Percentiles rank a stretch among this genome's conserved stretches.
These are phyloP conservation scores for Seiridium cupressi DNA, from an alignment of 2,329 filamentous ascomycete species.

Conservation along the genomic window DNA sequence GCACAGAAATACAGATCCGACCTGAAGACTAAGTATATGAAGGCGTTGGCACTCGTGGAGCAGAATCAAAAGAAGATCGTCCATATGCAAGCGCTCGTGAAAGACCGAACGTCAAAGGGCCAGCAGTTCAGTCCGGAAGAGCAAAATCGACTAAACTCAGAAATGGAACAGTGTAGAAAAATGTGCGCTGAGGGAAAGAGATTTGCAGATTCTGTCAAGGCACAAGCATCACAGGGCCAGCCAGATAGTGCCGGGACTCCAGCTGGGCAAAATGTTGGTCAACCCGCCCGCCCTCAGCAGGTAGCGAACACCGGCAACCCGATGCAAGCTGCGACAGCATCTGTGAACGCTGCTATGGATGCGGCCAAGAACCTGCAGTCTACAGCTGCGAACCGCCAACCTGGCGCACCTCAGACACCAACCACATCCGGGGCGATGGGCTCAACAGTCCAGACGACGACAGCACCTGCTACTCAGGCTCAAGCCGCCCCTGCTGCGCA, in stretches of 20 bases:
- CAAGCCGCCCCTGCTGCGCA: constrained; percentile 19
- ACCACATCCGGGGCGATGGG: constrained; percentile 12
- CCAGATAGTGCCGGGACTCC: constrained; percentile 1
- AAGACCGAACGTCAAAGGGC: constrained; percentile 23
- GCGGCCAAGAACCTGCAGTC: constrained; percentile 29
- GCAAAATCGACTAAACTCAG: not conserved
- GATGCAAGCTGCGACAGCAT: constrained; percentile 29
- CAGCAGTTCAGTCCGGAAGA: constrained; percentile 19
- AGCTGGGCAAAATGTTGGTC: constrained; percentile 8
- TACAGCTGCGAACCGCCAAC: constrained; percentile 18
- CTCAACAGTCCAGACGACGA: constrained; percentile 18
- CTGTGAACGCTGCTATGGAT: constrained; percentile 30
- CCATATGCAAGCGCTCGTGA: constrained; percentile 20
- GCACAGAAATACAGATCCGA: constrained; percentile 16
- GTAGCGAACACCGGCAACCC: constrained; percentile 16
- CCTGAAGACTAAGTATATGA: constrained; percentile 20
- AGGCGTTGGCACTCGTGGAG: constrained; percentile 25
- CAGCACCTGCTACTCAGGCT: constrained; percentile 23
- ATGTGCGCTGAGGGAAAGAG: not conserved
- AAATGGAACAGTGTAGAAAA: not conserved
- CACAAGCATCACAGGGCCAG: constrained; percentile 13
- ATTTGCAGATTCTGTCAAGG: not conserved
- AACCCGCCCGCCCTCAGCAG: constrained; percentile 17
- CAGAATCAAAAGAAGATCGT: constrained; percentile 12
- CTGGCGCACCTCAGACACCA: constrained; percentile 20